Evolutionary conservation across 441 rosid genomes (phyloP).

Genomic region (Croton laevigatus): DNA sequence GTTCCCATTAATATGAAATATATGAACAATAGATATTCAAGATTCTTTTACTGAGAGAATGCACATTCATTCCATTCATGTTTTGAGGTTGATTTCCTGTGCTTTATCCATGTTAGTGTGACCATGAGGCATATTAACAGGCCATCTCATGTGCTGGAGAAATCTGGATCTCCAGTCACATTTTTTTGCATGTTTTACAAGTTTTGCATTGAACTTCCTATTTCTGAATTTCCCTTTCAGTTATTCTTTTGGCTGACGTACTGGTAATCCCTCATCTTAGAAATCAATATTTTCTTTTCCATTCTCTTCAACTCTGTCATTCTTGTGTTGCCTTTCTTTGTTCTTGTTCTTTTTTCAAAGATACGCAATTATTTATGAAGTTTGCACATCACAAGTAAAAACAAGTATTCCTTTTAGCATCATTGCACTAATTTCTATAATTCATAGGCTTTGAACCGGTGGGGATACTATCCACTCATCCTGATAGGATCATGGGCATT

Average conservation of each 20-base stretch:
- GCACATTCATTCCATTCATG: background rate
- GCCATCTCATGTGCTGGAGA: background rate
- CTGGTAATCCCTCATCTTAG: background rate
- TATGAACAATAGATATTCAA: background rate
- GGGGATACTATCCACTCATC: slow-evolving; percentile 98
- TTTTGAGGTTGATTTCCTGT: background rate
- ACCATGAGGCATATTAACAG: background rate
- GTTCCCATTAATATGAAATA: background rate
- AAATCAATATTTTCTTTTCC: background rate
- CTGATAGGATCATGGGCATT: slow-evolving; percentile 97
- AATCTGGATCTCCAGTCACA: background rate
- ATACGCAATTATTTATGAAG: background rate
- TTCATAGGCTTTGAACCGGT: slow-evolving; percentile 74
- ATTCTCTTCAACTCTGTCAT: background rate
- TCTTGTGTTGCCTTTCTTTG: background rate
- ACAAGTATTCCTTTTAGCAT: slow-evolving; percentile 11
- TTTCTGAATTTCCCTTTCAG: background rate
- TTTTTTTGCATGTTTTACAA: background rate
- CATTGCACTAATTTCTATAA: background rate
- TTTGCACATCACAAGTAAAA: background rate
- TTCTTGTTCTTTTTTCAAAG: background rate
- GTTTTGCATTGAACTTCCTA: background rate
- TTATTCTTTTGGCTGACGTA: background rate
- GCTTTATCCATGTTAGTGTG: background rate
- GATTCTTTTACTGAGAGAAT: background rate